These are phyloP conservation scores for Penicillium riverlandense DNA, from an alignment of 495 filamentous ascomycete species.

Conservation along the genomic window DNA sequence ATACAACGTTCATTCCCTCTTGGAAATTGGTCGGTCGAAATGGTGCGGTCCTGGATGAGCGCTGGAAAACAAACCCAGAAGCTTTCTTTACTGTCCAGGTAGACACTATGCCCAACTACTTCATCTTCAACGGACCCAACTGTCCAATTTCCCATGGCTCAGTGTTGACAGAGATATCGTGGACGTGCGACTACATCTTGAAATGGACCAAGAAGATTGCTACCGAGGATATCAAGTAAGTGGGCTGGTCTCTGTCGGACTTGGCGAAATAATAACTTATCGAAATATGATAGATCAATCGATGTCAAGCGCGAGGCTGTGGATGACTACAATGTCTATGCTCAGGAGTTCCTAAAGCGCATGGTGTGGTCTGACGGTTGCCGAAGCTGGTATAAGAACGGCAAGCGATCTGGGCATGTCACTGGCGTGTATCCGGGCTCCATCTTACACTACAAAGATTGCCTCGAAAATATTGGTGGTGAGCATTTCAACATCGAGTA, in stretches of 20 bases:
- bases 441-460: not conserved
- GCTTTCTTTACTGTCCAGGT: too few relatives aligned
- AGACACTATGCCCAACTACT: too few relatives aligned
- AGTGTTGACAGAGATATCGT: too few relatives aligned
- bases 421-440: conserved; percentile 1
- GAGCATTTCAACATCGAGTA: conserved; percentile 45
- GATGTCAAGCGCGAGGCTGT: conserved; percentile 2
- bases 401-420: conserved; percentile 3
- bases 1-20: too few relatives aligned
- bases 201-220: conserved; percentile 1
- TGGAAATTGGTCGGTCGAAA: too few relatives aligned
- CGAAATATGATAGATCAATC: not conserved
- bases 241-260: not conserved
- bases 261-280: not conserved
- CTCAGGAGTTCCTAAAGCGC: conserved; percentile 1
- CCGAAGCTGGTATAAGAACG: conserved; percentile 5
- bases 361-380: conserved; percentile 4
- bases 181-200: conserved; percentile 1
- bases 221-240: conserved; percentile 6
- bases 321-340: conserved; percentile 1
- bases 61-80: too few relatives aligned
- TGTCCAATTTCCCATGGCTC: too few relatives aligned
- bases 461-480: conserved; percentile 8
- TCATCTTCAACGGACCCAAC: too few relatives aligned
- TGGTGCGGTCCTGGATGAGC: too few relatives aligned